Conservation (phyloP, 441 rosid species). For the Pelargonium myrrhifolium region DNA sequence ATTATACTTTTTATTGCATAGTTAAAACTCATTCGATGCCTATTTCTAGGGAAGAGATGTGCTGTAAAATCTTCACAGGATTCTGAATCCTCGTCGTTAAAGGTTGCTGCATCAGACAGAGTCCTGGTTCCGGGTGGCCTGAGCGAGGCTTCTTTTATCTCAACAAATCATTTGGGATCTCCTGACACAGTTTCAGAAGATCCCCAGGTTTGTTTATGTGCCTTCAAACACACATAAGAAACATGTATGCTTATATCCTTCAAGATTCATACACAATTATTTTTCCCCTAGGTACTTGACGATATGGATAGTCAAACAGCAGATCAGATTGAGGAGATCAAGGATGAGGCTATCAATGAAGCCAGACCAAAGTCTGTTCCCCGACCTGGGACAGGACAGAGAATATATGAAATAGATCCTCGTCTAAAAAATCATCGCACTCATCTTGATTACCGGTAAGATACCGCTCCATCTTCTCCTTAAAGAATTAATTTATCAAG, state of each 20-base stretch:
- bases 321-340: conserved; percentile 36
- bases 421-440: conserved; percentile 40
- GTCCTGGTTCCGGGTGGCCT: conserved; percentile 48
- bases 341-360: conserved; percentile 16
- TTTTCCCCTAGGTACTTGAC: conserved; percentile 27
- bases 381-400: conserved; percentile 72
- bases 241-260: not conserved
- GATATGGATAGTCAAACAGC: conserved; percentile 32
- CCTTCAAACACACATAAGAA: not conserved
- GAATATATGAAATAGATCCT: conserved; percentile 84
- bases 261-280: conserved; percentile 3
- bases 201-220: conserved; percentile 41
- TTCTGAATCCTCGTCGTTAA: conserved; percentile 45
- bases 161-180: conserved; percentile 38
- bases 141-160: conserved; percentile 35
- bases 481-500: not conserved
- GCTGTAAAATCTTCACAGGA: conserved; percentile 58
- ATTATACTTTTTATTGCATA: conserved; percentile 1
- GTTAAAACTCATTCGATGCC: conserved; percentile 25
- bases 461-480: conserved; percentile 15
- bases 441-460: conserved; percentile 90
- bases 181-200: conserved; percentile 34
- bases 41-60: conserved; percentile 60
- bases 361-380: conserved; percentile 36
- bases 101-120: conserved; percentile 51